Percentiles rank a stretch among this genome's conserved stretches.
Evolutionary conservation across 75 land plant species (phyloP).

Genomic region (Pinus albicaulis): DNA sequence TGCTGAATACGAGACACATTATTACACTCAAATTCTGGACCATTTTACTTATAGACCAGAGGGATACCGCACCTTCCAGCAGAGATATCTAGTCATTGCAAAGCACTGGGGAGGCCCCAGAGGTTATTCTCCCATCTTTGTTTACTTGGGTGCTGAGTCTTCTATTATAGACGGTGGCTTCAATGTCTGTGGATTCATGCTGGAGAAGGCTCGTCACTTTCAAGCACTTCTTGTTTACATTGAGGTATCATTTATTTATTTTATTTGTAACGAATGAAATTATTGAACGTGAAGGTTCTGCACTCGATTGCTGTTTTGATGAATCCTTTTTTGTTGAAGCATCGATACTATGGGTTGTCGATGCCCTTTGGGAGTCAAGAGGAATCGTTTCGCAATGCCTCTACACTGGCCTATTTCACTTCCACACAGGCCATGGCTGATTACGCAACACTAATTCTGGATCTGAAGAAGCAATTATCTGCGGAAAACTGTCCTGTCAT

Average conservation of each 20-base stretch:
- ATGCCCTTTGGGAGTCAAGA: conserved; percentile 27
- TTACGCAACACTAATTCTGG: conserved; percentile 26
- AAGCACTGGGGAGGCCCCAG: conserved; percentile 47
- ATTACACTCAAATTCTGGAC: conserved; percentile 48
- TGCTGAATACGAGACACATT: neutral
- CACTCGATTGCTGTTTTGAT: too few relatives aligned
- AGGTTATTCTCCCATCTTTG: conserved; percentile 48
- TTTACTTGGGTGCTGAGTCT: conserved; percentile 48
- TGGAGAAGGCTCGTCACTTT: conserved; percentile 41
- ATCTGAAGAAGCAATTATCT: conserved; percentile 28
- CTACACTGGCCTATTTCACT: conserved; percentile 12
- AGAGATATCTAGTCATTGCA: conserved; percentile 39
- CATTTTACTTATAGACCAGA: conserved; percentile 54
- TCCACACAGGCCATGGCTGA: conserved; percentile 45
- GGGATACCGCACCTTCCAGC: conserved; percentile 37
- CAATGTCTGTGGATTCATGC: conserved; percentile 25
- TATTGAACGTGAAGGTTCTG: neutral
- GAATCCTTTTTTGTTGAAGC: conserved; percentile 11
- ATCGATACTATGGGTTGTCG: conserved; percentile 44
- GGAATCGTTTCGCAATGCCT: conserved; percentile 14
- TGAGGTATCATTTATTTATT: too few relatives aligned
- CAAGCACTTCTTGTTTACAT: conserved; percentile 51
- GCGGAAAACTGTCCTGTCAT: conserved; percentile 42
- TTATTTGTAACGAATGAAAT: too few relatives aligned
- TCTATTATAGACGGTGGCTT: conserved; percentile 20